phyloP scores from a whole-genome alignment of 2,329 filamentous ascomycete genomes.

The Stenocarpella maydis region DNA sequence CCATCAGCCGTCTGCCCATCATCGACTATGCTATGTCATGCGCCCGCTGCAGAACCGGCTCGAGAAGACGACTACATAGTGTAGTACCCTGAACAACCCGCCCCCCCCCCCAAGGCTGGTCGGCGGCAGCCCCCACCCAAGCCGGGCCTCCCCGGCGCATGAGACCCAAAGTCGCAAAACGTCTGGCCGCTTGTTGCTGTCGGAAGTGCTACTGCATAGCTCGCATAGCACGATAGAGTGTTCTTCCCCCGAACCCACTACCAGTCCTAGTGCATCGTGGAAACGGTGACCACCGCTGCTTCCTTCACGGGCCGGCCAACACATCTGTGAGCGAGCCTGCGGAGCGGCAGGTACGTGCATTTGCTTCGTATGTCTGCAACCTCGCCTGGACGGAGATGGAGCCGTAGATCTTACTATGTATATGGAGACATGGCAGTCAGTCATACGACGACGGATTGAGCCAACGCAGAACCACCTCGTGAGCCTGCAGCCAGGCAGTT shows the following conservation, averaged over 20 bases:
- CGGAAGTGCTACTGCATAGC: constrained; percentile 10
- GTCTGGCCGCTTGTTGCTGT: constrained; percentile 1
- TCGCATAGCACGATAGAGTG: background rate
- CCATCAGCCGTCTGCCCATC: constrained; percentile 16
- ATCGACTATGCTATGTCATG: constrained; percentile 19
- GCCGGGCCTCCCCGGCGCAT: constrained; percentile 1
- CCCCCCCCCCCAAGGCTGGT: background rate
- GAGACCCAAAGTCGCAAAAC: constrained; percentile 20
- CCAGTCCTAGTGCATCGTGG: background rate
- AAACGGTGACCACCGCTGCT: background rate
- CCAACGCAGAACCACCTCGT: background rate
- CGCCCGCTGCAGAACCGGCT: constrained; percentile 1
- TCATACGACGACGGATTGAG: background rate
- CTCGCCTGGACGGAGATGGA: background rate
- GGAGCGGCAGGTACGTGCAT: background rate
- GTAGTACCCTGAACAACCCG: constrained; percentile 19
- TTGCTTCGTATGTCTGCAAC: background rate
- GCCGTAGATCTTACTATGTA: background rate
- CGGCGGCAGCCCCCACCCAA: background rate
- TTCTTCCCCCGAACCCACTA: constrained; percentile 1
- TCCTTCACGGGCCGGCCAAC: background rate
- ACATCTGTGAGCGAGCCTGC: background rate
- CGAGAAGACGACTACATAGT: background rate
- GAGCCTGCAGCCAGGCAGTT: background rate
- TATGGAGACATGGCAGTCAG: background rate